phyloP scores from a whole-genome alignment of 805 yeast genomes.

The Debaryomyces castellii region DNA sequence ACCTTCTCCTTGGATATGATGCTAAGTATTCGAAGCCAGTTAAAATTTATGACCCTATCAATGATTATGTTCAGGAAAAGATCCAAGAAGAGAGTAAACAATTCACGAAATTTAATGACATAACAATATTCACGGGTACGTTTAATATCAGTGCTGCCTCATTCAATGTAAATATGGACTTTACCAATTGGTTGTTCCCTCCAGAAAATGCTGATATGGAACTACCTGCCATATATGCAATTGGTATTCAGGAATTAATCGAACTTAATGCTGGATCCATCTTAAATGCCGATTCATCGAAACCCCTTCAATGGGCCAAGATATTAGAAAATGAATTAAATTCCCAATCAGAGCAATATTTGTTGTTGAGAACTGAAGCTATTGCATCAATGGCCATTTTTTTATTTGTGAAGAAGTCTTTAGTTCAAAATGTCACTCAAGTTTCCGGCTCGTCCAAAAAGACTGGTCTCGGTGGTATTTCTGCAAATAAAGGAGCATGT shows the following conservation, averaged over 20 bases:
- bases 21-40: slow-evolving; percentile 68
- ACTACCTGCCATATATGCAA: slow-evolving; percentile 77
- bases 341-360: slow-evolving; percentile 42
- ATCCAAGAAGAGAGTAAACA: slow-evolving; percentile 47
- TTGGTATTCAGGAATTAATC: slow-evolving; percentile 93
- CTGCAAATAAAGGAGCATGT: slow-evolving; percentile 96
- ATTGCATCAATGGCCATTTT: slow-evolving; percentile 68
- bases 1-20: slow-evolving; percentile 77
- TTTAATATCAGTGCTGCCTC: slow-evolving; percentile 80
- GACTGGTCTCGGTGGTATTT: slow-evolving; percentile 94
- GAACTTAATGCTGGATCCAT: slow-evolving; percentile 92
- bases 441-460: slow-evolving; percentile 95
- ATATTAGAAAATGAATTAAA: slow-evolving; percentile 64
- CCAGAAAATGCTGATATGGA: slow-evolving; percentile 35
- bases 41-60: slow-evolving; percentile 79
- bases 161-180: slow-evolving; percentile 51
- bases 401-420: slow-evolving; percentile 52
- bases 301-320: slow-evolving; percentile 76
- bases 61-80: slow-evolving; percentile 75
- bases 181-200: slow-evolving; percentile 83
- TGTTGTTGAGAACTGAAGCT: slow-evolving; percentile 71
- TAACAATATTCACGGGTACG: slow-evolving; percentile 76
- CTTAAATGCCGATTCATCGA: slow-evolving; percentile 78
- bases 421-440: slow-evolving; percentile 53
- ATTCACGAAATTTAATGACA: slow-evolving; percentile 60